These are phyloP conservation scores for Raffaelea arxii DNA, from an alignment of 2,329 filamentous ascomycete genomes.

Conservation along the genomic window DNA sequence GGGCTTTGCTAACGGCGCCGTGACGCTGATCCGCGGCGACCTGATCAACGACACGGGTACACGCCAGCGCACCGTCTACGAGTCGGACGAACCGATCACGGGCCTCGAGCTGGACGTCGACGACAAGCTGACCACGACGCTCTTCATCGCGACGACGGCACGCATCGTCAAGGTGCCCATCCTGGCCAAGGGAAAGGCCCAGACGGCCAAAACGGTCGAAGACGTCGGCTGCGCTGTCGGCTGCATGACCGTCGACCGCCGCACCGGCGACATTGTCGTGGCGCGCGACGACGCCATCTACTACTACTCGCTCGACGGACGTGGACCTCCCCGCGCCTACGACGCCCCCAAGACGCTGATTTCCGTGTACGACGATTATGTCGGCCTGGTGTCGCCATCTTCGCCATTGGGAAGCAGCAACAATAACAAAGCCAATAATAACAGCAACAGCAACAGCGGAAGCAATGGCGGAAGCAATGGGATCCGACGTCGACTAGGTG, in stretches of 20 bases:
- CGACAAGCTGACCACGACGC: constrained; percentile 57
- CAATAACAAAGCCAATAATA: constrained; percentile 25
- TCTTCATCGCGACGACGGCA: constrained; percentile 88
- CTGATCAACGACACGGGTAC: constrained; percentile 91
- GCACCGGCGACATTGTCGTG: constrained; percentile 78
- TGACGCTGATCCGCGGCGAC: constrained; percentile 88
- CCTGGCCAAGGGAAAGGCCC: constrained; percentile 79
- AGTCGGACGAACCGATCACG: constrained; percentile 93
- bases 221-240: constrained; percentile 86
- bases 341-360: constrained; percentile 83
- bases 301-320: constrained; percentile 76
- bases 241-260: constrained; percentile 82
- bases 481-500: constrained; percentile 58
- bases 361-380: constrained; percentile 71
- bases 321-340: constrained; percentile 81
- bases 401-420: constrained; percentile 39
- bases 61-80: constrained; percentile 88
- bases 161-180: constrained; percentile 81
- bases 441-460: not conserved
- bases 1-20: constrained; percentile 90
- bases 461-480: not conserved
- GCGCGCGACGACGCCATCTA: constrained; percentile 93
- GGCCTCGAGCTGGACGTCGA: constrained; percentile 69
- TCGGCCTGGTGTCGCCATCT: constrained; percentile 76
- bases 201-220: constrained; percentile 79